Percentiles rank a stretch among this genome's conserved stretches.
Conservation (phyloP, 2,329 filamentous ascomycete species). For the Coleophoma eucalyptorum region DNA sequence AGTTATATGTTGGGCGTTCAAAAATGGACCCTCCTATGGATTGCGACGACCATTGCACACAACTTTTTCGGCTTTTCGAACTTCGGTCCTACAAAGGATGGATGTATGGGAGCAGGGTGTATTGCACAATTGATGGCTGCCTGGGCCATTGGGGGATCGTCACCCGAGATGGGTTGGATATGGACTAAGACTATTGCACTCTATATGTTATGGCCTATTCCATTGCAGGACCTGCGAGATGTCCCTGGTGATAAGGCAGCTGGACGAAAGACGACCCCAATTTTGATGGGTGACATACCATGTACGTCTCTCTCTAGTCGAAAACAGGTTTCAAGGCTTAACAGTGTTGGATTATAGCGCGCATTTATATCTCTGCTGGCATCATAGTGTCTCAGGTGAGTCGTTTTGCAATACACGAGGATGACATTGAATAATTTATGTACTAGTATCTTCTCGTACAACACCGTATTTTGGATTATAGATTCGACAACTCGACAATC, state of each 20-base stretch:
- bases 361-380: not conserved
- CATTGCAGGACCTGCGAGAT: conserved; percentile 1
- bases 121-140: not conserved
- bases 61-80: not conserved
- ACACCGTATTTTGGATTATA: not conserved
- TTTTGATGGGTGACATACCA: not conserved
- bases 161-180: not conserved
- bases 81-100: not conserved
- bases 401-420: not conserved
- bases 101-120: not conserved
- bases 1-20: not conserved
- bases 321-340: not conserved
- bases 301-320: not conserved
- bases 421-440: not conserved
- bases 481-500: not conserved
- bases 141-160: not conserved
- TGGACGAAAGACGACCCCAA: not conserved
- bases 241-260: not conserved
- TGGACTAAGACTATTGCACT: not conserved
- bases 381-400: not conserved
- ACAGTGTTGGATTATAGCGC: not conserved
- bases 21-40: not conserved
- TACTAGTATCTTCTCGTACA: not conserved
- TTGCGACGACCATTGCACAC: not conserved
- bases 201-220: not conserved